Evolutionary conservation across 805 yeast species (phyloP).

Genomic region (Lachancea kluyveri): DNA sequence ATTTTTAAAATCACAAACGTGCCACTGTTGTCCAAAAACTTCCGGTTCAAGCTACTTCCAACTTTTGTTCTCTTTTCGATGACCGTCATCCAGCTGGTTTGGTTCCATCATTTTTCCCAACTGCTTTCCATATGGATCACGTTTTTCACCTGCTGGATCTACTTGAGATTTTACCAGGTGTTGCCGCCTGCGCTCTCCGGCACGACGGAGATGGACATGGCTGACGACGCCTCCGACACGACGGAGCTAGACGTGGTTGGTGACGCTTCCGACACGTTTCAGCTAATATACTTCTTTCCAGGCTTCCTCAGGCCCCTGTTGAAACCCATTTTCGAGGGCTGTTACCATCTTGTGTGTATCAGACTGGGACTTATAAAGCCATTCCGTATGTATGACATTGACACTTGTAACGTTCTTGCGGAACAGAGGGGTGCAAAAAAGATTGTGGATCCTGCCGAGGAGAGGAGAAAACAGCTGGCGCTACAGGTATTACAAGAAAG

Average conservation of each 20-base stretch:
- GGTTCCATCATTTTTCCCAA: constrained; percentile 40
- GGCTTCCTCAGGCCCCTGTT: constrained; percentile 46
- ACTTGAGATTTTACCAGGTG: constrained; percentile 72
- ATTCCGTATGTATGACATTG: constrained; percentile 63
- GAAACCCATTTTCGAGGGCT: constrained; percentile 41
- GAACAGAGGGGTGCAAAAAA: constrained; percentile 43
- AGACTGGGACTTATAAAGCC: constrained; percentile 48
- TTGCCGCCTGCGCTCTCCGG: constrained; percentile 38
- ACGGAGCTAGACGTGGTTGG: constrained; percentile 58
- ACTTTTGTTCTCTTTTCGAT: constrained; percentile 34
- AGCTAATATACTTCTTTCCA: constrained; percentile 81
- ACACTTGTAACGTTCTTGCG: constrained; percentile 67
- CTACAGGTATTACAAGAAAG: constrained; percentile 68
- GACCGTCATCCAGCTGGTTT: constrained; percentile 26
- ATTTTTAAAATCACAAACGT: constrained; percentile 43
- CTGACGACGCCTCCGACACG: constrained; percentile 87
- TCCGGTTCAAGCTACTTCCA: constrained; percentile 61
- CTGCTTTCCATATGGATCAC: constrained; percentile 47
- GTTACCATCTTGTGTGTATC: constrained; percentile 34
- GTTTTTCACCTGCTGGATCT: constrained; percentile 67
- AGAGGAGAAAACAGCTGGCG: constrained; percentile 73
- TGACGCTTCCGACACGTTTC: constrained; percentile 87
- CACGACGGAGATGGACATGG: constrained; percentile 16
- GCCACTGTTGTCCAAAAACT: constrained; percentile 32
- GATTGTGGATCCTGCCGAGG: constrained; percentile 42